These are phyloP conservation scores for Coffea humblotiana DNA, from an alignment of 305 asterid genomes.

Conservation along the genomic window DNA sequence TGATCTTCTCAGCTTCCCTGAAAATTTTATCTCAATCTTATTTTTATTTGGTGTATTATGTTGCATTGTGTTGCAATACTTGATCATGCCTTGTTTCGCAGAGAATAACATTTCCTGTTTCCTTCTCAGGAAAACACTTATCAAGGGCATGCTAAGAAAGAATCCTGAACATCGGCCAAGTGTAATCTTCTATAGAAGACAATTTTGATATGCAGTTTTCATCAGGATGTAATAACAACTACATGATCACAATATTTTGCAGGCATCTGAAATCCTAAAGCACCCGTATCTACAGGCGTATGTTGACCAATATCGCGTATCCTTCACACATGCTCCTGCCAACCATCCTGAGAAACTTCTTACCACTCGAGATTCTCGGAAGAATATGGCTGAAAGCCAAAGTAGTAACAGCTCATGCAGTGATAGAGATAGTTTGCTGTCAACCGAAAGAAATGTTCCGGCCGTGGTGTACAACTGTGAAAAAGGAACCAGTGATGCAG, in stretches of 20 bases:
- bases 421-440: constrained; percentile 67
- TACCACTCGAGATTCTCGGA: constrained; percentile 39
- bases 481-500: constrained; percentile 38
- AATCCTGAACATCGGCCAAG: constrained; percentile 95
- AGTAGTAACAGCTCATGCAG: constrained; percentile 96
- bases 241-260: constrained; percentile 29
- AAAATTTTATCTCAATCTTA: background rate
- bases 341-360: constrained; percentile 47
- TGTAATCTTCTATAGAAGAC: constrained; percentile 51
- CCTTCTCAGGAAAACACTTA: constrained; percentile 69
- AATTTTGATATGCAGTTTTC: constrained; percentile 12
- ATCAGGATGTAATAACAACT: background rate
- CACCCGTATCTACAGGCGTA: constrained; percentile 88
- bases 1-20: background rate
- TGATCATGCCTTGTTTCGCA: background rate
- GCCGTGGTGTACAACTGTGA: constrained; percentile 37
- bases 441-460: constrained; percentile 50
- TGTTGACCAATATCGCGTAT: constrained; percentile 68
- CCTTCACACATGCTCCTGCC: constrained; percentile 36
- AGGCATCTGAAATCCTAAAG: constrained; percentile 89
- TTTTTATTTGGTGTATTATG: constrained; percentile 1
- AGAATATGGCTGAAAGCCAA: constrained; percentile 76
- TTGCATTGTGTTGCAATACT: background rate
- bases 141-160: constrained; percentile 96
- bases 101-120: constrained; percentile 6